Evolutionary conservation across 2,329 filamentous ascomycete genomes (phyloP).

Genomic region (Pyrenophora seminiperda): DNA sequence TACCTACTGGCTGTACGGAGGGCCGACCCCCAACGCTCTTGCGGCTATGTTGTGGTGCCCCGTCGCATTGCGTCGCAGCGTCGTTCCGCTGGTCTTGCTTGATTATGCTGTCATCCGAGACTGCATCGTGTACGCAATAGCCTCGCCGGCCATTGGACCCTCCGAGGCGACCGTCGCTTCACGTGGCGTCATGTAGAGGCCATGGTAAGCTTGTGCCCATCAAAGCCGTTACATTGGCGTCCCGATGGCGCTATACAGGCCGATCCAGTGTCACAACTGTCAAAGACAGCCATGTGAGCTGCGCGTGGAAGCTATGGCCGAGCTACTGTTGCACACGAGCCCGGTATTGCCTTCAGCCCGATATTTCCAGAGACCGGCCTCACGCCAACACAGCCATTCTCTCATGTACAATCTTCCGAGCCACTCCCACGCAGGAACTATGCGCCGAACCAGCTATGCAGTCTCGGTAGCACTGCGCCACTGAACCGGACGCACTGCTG

Average conservation of each 20-base stretch:
- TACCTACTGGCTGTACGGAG: too few species aligned
- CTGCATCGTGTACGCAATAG: neutral
- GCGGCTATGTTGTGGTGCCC: neutral
- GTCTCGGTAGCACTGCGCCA: slow-evolving; percentile 19
- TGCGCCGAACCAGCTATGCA: slow-evolving; percentile 30
- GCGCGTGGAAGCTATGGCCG: slow-evolving; percentile 32
- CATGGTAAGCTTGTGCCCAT: neutral
- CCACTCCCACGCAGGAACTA: slow-evolving; percentile 34
- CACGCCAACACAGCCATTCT: slow-evolving; percentile 5
- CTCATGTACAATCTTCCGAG: slow-evolving; percentile 1
- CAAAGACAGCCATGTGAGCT: slow-evolving; percentile 40
- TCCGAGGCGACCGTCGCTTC: neutral
- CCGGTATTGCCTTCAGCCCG: slow-evolving; percentile 16
- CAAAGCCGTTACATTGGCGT: slow-evolving; percentile 25
- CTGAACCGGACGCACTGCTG: slow-evolving; percentile 10
- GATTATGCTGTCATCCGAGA: neutral
- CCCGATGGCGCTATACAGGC: slow-evolving; percentile 25
- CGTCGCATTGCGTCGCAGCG: neutral
- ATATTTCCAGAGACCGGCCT: neutral
- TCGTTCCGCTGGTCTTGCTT: neutral
- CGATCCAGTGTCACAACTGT: slow-evolving; percentile 42
- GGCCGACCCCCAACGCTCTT: slow-evolving; percentile 12
- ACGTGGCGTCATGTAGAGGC: neutral
- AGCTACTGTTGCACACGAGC: slow-evolving; percentile 26
- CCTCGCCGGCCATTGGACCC: neutral